phyloP scores from a whole-genome alignment of 192 early-diverging fungal genomes.

The Thamnidium elegans region DNA sequence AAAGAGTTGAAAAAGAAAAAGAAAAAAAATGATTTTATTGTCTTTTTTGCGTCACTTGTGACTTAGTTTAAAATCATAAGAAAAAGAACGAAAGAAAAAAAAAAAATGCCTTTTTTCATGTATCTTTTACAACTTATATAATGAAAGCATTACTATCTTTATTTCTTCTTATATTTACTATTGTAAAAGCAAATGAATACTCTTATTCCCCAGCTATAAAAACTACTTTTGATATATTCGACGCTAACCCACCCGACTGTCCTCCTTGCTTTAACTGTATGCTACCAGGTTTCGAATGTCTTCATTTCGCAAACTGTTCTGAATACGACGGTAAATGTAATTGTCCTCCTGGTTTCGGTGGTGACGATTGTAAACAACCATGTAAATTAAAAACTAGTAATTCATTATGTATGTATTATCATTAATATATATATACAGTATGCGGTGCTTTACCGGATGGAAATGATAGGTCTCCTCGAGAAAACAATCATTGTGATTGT shows the following conservation, averaged over 20 bases:
- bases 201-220: neutral
- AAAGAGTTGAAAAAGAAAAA: no score
- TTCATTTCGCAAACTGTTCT: slow-evolving; percentile 73
- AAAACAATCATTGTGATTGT: slow-evolving; percentile 67
- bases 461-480: slow-evolving; percentile 53
- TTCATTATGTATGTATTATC: no score
- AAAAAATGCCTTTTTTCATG: no score
- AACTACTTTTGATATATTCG: neutral
- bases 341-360: slow-evolving; percentile 79
- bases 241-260: slow-evolving; percentile 38
- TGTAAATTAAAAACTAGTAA: slow-evolving; percentile 40
- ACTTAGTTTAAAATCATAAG: no score
- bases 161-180: neutral
- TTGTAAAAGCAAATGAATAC: neutral
- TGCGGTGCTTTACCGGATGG: slow-evolving; percentile 71
- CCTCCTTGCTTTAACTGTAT: slow-evolving; percentile 88
- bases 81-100: no score
- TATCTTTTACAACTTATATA: no score
- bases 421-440: slow-evolving; percentile 42
- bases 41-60: no score
- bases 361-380: slow-evolving; percentile 71
- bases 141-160: no score
- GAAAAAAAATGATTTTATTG: no score
- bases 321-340: slow-evolving; percentile 69
- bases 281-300: slow-evolving; percentile 67